Percentiles rank a stretch among this genome's conserved stretches.
phyloP scores from a whole-genome alignment of 2,329 filamentous ascomycete genomes.

The Diaporthe sp. region DNA sequence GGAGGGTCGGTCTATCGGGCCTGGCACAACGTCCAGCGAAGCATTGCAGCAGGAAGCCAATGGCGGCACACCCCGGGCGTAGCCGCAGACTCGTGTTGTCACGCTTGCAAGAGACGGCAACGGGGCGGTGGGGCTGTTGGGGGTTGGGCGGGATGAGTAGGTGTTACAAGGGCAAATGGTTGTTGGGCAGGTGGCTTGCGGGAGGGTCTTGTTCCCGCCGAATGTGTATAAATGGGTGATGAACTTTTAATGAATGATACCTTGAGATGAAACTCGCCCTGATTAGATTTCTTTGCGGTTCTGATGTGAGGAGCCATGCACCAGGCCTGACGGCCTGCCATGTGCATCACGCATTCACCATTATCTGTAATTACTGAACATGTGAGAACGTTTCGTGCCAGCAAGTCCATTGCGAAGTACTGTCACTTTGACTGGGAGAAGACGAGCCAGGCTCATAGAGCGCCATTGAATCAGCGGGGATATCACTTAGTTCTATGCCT shows the following conservation, averaged over 20 bases:
- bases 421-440: neutral
- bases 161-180: too few relatives aligned
- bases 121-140: neutral
- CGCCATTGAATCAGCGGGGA: neutral
- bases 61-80: neutral
- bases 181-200: neutral
- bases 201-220: neutral
- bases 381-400: neutral
- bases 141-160: neutral
- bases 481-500: slow-evolving; percentile 24
- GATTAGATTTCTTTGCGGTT: neutral
- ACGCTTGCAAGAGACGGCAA: neutral
- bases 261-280: neutral
- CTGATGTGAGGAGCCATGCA: too few relatives aligned
- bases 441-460: neutral
- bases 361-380: too few relatives aligned
- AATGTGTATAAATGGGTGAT: neutral
- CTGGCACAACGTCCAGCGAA: neutral
- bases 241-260: neutral
- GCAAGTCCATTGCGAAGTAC: neutral
- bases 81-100: neutral
- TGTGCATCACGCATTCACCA: too few relatives aligned
- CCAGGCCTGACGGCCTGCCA: neutral
- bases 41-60: neutral
- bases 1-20: neutral